phyloP scores from a whole-genome alignment of 805 yeast genomes.

The Kazachstania psychrophila region DNA sequence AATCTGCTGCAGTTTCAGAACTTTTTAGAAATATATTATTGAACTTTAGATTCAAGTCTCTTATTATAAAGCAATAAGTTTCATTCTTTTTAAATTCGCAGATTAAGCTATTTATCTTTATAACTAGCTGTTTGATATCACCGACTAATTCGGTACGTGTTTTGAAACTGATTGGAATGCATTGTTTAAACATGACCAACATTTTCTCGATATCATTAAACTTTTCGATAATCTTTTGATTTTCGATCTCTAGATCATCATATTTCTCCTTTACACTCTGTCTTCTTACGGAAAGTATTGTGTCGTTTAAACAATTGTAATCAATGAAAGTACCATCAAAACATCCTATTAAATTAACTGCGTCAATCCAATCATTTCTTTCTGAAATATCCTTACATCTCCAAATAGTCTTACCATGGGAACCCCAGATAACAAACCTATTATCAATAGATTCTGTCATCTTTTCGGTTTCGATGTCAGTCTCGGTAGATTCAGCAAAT shows the following conservation, averaged over 20 bases:
- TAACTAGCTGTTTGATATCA: slow-evolving; percentile 40
- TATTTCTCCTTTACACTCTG: slow-evolving; percentile 27
- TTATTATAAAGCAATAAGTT: slow-evolving; percentile 32
- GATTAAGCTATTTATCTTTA: slow-evolving; percentile 49
- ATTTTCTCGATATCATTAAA: slow-evolving; percentile 32
- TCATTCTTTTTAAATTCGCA: slow-evolving; percentile 41
- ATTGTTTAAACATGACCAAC: slow-evolving; percentile 33
- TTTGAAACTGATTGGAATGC: slow-evolving; percentile 47
- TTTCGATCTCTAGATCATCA: slow-evolving; percentile 29
- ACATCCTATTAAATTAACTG: slow-evolving; percentile 29
- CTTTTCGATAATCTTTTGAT: slow-evolving; percentile 29
- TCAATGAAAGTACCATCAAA: slow-evolving; percentile 17
- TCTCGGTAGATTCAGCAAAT: slow-evolving; percentile 4
- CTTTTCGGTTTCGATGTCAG: background rate
- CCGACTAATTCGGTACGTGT: slow-evolving; percentile 42
- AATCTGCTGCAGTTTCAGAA: background rate
- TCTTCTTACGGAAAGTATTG: slow-evolving; percentile 20
- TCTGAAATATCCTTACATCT: slow-evolving; percentile 39
- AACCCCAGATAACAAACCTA: slow-evolving; percentile 2
- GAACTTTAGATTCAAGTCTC: background rate
- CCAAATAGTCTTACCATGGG: slow-evolving; percentile 28
- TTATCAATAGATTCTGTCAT: background rate
- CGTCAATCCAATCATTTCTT: slow-evolving; percentile 48
- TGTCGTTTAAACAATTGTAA: slow-evolving; percentile 24
- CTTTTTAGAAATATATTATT: background rate